These are phyloP conservation scores for Pyrenophora graminea DNA, from an alignment of 2,329 filamentous ascomycete species.

Conservation along the genomic window DNA sequence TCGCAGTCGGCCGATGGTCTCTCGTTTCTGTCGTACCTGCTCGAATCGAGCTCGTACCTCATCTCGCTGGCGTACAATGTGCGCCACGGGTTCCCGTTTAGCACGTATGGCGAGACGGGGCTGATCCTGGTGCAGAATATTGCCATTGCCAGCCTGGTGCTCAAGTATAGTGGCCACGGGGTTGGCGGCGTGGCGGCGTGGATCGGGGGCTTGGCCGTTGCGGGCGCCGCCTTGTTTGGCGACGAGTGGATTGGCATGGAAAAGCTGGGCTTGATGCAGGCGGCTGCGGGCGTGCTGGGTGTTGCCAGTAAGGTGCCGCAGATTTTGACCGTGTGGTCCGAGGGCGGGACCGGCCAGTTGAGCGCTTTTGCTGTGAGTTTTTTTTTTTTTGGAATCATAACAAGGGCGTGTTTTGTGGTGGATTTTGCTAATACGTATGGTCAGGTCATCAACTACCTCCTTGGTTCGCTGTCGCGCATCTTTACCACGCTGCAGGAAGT, in stretches of 20 bases:
- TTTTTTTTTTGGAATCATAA: not conserved
- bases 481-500: slow-evolving; percentile 98
- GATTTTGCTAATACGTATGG: not conserved
- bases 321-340: slow-evolving; percentile 80
- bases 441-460: slow-evolving; percentile 97
- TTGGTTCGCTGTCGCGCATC: slow-evolving; percentile 89
- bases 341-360: slow-evolving; percentile 91
- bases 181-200: slow-evolving; percentile 71
- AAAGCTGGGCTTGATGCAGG: slow-evolving; percentile 75
- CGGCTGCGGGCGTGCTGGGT: slow-evolving; percentile 78
- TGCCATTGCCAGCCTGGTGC: slow-evolving; percentile 81
- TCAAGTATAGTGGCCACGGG: slow-evolving; percentile 76
- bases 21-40: slow-evolving; percentile 86
- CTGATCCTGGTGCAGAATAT: slow-evolving; percentile 93
- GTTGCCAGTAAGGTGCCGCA: slow-evolving; percentile 93
- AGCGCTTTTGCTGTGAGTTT: slow-evolving; percentile 87
- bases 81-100: slow-evolving; percentile 90
- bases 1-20: slow-evolving; percentile 82
- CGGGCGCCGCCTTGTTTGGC: slow-evolving; percentile 71
- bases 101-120: slow-evolving; percentile 93
- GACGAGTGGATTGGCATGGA: slow-evolving; percentile 67
- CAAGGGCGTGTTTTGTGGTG: not conserved
- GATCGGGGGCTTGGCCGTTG: slow-evolving; percentile 59
- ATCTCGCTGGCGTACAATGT: slow-evolving; percentile 92
- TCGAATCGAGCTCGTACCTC: slow-evolving; percentile 86